A percentile compares a stretch with the other conserved stretches of the same genome.
phyloP scores from a whole-genome alignment of 176 grass and related monocot species.

The Alloteropsis semialata region DNA sequence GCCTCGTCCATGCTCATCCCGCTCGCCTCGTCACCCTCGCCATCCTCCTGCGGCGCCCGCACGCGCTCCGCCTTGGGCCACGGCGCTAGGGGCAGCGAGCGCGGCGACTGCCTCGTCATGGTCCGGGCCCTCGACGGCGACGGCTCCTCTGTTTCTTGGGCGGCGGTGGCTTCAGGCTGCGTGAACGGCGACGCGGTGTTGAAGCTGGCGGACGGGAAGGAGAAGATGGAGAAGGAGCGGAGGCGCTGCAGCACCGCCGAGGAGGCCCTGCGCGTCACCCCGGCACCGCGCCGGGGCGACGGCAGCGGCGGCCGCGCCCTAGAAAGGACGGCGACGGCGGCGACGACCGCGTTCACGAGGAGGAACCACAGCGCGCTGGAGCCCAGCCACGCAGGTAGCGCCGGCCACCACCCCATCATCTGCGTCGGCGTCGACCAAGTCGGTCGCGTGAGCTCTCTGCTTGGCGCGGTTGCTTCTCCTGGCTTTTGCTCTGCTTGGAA shows the following conservation, averaged over 20 bases:
- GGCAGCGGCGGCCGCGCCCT: background rate
- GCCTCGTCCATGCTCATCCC: conserved; percentile 57
- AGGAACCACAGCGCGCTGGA: conserved; percentile 19
- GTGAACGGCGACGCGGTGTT: background rate
- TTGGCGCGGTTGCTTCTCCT: background rate
- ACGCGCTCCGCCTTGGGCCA: background rate
- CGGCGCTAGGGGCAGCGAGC: background rate
- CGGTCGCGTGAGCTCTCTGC: background rate
- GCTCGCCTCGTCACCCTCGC: background rate
- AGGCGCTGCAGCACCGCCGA: conserved; percentile 32
- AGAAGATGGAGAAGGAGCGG: conserved; percentile 41
- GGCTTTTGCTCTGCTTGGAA: background rate
- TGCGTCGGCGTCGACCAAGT: background rate
- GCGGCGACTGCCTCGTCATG: background rate
- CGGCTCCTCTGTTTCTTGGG: background rate
- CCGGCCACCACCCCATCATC: background rate
- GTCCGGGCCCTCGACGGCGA: background rate
- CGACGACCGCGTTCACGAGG: conserved; percentile 25
- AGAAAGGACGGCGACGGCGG: conserved; percentile 40
- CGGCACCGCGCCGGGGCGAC: background rate
- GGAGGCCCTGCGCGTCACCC: conserved; percentile 37
- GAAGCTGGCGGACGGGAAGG: conserved; percentile 30
- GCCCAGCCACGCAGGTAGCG: background rate
- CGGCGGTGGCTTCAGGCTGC: background rate
- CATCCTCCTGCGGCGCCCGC: background rate